phyloP scores from a whole-genome alignment of 148 eudicot species.

The Silene uniflora region DNA sequence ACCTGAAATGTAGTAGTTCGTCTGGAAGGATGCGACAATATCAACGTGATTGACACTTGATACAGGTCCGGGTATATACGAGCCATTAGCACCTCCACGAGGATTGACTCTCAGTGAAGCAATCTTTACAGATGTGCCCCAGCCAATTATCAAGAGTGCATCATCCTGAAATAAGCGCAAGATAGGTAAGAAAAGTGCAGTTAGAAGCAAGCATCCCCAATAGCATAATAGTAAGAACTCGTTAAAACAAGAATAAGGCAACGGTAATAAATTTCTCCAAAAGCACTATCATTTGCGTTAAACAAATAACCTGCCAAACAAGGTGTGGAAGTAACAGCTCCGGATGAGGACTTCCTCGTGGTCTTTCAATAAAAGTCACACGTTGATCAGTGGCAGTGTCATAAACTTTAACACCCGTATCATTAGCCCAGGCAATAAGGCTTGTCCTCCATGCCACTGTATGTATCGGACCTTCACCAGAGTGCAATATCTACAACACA shows the following conservation, averaged over 20 bases:
- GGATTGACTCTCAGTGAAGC: conserved; percentile 60
- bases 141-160: conserved; percentile 83
- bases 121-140: conserved; percentile 95
- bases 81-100: conserved; percentile 53
- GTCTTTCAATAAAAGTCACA: conserved; percentile 88
- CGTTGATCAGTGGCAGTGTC: conserved; percentile 82
- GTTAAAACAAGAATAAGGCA: background rate
- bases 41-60: conserved; percentile 69
- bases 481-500: conserved; percentile 71
- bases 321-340: conserved; percentile 92
- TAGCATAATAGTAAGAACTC: background rate
- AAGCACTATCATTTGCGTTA: background rate
- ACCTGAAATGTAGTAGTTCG: conserved; percentile 89
- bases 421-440: conserved; percentile 97
- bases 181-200: conserved; percentile 23
- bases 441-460: conserved; percentile 85
- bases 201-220: conserved; percentile 8
- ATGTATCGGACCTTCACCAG: conserved; percentile 98
- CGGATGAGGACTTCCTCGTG: conserved; percentile 90
- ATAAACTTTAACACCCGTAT: conserved; percentile 89
- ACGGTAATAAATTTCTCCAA: background rate
- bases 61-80: conserved; percentile 44
- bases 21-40: conserved; percentile 93
- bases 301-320: conserved; percentile 84
- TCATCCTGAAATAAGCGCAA: conserved; percentile 68